A percentile compares a stretch with the other conserved stretches of the same genome.
These are phyloP conservation scores for Talaromyces albobiverticillius DNA, from an alignment of 2,329 filamentous ascomycete genomes.

Conservation along the genomic window DNA sequence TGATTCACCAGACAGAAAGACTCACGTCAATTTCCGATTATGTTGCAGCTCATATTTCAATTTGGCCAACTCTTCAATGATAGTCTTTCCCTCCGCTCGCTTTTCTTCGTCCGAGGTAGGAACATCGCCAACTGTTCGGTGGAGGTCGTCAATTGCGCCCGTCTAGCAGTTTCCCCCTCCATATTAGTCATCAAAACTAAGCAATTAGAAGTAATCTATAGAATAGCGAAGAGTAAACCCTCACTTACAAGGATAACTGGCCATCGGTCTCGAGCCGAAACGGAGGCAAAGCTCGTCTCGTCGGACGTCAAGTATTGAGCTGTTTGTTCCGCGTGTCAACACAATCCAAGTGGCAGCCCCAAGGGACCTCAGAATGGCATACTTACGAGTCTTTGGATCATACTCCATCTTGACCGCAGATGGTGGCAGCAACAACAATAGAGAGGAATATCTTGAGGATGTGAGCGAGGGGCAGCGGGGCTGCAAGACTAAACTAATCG, in stretches of 20 bases:
- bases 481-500: neutral
- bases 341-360: neutral
- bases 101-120: conserved; percentile 58
- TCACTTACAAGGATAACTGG: conserved; percentile 77
- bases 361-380: neutral
- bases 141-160: conserved; percentile 89
- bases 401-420: conserved; percentile 58
- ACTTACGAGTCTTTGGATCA: conserved; percentile 70
- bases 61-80: conserved; percentile 72
- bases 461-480: conserved; percentile 9
- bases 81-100: conserved; percentile 76
- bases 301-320: conserved; percentile 77
- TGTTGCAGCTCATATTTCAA: conserved; percentile 97
- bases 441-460: neutral
- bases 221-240: neutral
- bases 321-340: conserved; percentile 37
- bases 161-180: conserved; percentile 56
- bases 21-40: conserved; percentile 72
- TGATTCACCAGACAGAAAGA: neutral
- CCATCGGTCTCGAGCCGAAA: conserved; percentile 85
- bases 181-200: neutral
- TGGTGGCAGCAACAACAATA: neutral
- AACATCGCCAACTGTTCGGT: conserved; percentile 53
- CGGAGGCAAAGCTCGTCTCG: conserved; percentile 79
- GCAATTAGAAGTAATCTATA: neutral